phyloP scores from a whole-genome alignment of 768 basidiomycete species.

The Austroboletus festivus region DNA sequence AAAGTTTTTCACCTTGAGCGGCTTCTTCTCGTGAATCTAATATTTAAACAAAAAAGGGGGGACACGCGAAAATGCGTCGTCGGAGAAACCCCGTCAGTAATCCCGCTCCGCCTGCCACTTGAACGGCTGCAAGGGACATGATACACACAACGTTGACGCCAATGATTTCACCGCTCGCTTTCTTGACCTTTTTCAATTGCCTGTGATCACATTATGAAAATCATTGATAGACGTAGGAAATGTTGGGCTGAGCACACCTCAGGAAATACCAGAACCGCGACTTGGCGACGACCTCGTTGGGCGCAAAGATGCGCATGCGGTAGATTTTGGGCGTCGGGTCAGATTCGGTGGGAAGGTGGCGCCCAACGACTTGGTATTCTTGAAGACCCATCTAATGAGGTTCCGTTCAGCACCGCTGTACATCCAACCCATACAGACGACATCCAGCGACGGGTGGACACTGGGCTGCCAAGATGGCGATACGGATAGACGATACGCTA shows the following conservation, averaged over 20 bases:
- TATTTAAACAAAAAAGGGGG: constrained; percentile 17
- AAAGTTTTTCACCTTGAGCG: constrained; percentile 99
- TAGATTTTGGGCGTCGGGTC: constrained; percentile 97
- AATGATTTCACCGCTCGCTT: constrained; percentile 98
- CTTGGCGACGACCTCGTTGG: constrained; percentile 98
- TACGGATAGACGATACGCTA: no score
- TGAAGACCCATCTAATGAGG: constrained; percentile 63
- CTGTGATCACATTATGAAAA: constrained; percentile 46
- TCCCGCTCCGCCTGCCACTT: constrained; percentile 84
- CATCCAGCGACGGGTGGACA: constrained; percentile 31
- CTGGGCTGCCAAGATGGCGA: no score
- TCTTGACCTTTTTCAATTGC: constrained; percentile 99
- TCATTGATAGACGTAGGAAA: no score
- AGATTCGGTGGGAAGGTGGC: constrained; percentile 90
- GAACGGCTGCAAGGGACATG: constrained; percentile 58
- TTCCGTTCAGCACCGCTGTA: constrained; percentile 7
- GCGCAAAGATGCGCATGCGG: constrained; percentile 99
- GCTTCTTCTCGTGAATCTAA: constrained; percentile 98
- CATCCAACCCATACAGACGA: constrained; percentile 13
- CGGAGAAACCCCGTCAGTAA: constrained; percentile 41
- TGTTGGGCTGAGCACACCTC: constrained; percentile 46
- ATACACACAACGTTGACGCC: constrained; percentile 95
- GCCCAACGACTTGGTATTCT: constrained; percentile 97
- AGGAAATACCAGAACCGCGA: constrained; percentile 99
- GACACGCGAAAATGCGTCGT: no score